These are phyloP conservation scores for Thuidium tamariscinum DNA, from an alignment of 225 moss, liverwort and hornwort species.

Conservation along the genomic window DNA sequence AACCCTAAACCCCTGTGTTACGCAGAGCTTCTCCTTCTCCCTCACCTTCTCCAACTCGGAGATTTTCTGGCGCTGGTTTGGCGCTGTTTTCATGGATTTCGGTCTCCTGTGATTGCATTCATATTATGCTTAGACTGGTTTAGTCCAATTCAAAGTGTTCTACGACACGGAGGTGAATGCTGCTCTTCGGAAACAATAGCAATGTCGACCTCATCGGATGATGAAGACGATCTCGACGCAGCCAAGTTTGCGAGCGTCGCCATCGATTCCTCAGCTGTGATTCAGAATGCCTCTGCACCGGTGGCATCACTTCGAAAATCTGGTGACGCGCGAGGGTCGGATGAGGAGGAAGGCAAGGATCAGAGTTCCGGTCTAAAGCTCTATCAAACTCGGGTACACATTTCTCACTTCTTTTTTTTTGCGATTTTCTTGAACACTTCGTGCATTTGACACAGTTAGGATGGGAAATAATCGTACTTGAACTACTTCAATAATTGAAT, in stretches of 20 bases:
- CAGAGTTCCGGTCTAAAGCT: slow-evolving; percentile 40
- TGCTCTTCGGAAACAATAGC: neutral
- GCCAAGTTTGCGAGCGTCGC: slow-evolving; percentile 58
- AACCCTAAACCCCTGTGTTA: neutral
- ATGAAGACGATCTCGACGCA: slow-evolving; percentile 50
- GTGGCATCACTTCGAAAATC: slow-evolving; percentile 20
- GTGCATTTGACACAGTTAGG: neutral
- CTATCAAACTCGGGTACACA: slow-evolving; percentile 67
- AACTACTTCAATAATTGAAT: neutral
- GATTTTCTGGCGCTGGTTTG: no score
- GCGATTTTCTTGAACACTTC: neutral
- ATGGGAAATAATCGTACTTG: neutral
- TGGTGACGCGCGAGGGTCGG: slow-evolving; percentile 2
- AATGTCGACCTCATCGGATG: slow-evolving; percentile 50
- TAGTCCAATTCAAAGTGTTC: neutral
- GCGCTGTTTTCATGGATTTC: neutral
- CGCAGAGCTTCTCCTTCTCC: no score
- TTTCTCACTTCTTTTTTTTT: neutral
- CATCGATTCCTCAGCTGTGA: slow-evolving; percentile 65
- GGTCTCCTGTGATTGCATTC: neutral
- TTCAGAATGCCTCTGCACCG: slow-evolving; percentile 34
- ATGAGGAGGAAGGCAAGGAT: slow-evolving; percentile 24
- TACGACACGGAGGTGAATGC: neutral
- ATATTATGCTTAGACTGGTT: neutral
- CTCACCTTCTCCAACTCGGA: no score